A percentile compares a stretch with the other conserved stretches of the same genome.
These are phyloP conservation scores for Lotus japonicus DNA, from an alignment of 306 rosid species.

Conservation along the genomic window DNA sequence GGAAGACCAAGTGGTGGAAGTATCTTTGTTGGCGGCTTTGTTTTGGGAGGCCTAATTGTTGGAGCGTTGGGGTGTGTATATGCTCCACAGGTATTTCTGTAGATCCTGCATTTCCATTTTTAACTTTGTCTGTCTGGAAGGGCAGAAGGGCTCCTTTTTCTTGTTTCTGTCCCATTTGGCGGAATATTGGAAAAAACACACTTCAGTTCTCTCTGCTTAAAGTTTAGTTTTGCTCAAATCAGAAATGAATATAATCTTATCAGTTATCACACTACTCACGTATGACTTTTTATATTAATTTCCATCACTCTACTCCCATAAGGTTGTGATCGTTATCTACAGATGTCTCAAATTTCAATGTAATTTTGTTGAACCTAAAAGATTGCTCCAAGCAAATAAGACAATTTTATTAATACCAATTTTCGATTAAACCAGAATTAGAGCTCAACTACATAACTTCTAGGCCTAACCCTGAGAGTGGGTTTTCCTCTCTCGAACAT, in stretches of 20 bases:
- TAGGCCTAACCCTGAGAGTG: background rate
- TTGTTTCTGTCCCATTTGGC: background rate
- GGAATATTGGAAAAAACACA: background rate
- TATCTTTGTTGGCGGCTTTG: constrained; percentile 55
- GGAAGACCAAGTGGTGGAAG: constrained; percentile 38
- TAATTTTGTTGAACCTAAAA: background rate
- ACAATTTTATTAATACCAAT: background rate
- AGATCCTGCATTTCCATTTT: background rate
- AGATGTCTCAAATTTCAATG: background rate
- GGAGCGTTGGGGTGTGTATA: constrained; percentile 57
- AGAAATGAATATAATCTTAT: background rate
- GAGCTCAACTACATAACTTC: background rate
- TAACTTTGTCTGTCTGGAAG: background rate
- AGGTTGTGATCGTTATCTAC: background rate
- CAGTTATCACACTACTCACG: background rate
- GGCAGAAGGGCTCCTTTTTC: background rate
- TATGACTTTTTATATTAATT: background rate
- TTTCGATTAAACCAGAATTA: background rate
- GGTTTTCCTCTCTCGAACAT: background rate
- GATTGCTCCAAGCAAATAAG: background rate
- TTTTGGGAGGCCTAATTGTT: constrained; percentile 54
- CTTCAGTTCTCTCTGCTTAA: background rate
- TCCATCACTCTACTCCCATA: background rate
- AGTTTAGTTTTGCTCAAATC: constrained; percentile 1
- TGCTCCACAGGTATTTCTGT: constrained; percentile 56